A percentile compares a stretch with the other conserved stretches of the same genome.
phyloP scores from a whole-genome alignment of 139 green algal species.

The Chlamydomonas incerta region DNA sequence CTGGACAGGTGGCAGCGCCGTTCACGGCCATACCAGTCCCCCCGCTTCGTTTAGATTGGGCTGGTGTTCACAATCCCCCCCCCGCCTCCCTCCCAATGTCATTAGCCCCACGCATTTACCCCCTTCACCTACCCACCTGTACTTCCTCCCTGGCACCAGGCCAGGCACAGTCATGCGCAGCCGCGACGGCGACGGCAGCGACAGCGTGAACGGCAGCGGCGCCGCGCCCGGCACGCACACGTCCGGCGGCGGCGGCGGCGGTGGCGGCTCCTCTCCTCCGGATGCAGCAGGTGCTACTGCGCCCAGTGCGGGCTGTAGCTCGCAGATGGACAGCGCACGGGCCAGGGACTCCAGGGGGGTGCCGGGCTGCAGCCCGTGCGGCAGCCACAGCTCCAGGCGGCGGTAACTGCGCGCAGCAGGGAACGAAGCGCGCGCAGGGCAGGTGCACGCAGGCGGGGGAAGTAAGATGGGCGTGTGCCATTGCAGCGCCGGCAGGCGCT shows the following conservation, averaged over 20 bases:
- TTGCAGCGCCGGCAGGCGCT: not conserved
- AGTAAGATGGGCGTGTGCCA: constrained; percentile 29
- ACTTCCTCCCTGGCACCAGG: not conserved
- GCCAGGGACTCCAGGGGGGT: constrained; percentile 5
- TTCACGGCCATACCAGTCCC: not conserved
- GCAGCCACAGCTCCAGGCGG: constrained; percentile 59
- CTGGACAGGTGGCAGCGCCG: not conserved
- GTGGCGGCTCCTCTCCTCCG: too few species aligned
- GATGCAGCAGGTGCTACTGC: not conserved
- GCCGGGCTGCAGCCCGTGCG: constrained; percentile 49
- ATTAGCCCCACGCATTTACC: not conserved
- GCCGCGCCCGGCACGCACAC: too few species aligned
- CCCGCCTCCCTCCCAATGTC: too few species aligned
- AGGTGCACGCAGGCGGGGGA: not conserved
- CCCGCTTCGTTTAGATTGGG: not conserved
- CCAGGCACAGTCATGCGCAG: not conserved
- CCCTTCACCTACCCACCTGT: not conserved
- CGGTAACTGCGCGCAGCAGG: constrained; percentile 14
- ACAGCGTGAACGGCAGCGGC: not conserved
- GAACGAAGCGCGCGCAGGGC: not conserved
- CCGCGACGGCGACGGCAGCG: not conserved
- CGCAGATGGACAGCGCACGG: constrained; percentile 35
- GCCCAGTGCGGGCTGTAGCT: not conserved
- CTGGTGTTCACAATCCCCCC: too few species aligned
- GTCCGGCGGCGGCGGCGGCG: too few species aligned